Conservation (phyloP, 192 early-diverging fungal species). For the Geranomyces michiganensis region DNA sequence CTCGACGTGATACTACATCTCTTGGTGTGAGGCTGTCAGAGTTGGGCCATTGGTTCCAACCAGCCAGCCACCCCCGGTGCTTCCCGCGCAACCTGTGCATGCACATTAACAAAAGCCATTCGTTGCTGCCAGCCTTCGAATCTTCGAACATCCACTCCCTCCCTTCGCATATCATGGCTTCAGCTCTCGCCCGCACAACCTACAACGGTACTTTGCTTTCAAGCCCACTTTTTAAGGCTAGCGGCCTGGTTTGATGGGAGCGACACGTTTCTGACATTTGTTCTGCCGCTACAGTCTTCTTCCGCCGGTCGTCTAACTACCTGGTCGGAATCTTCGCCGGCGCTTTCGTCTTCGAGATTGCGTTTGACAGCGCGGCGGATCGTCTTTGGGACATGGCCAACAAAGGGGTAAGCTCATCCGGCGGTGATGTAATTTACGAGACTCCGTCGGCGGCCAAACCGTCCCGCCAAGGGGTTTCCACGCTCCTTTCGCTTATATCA, state of each 20-base stretch:
- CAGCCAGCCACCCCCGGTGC: no score
- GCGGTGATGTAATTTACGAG: no score
- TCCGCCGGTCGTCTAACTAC: constrained; percentile 74
- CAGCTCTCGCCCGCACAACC: constrained; percentile 16
- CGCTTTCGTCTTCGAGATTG: constrained; percentile 75
- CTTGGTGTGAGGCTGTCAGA: no score
- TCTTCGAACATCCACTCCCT: no score
- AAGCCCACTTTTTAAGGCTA: neutral
- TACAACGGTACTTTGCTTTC: constrained; percentile 19
- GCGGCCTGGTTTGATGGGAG: neutral
- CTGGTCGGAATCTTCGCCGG: constrained; percentile 66
- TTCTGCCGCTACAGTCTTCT: constrained; percentile 46
- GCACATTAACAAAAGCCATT: no score
- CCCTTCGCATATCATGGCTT: constrained; percentile 8
- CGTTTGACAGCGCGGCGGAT: constrained; percentile 64
- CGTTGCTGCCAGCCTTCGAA: no score
- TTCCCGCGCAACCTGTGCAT: no score
- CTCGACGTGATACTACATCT: no score
- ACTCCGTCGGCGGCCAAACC: constrained; percentile 10
- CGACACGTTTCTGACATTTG: neutral
- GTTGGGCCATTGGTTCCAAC: no score
- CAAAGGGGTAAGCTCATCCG: constrained; percentile 81
- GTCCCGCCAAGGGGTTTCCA: no score
- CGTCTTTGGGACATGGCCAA: constrained; percentile 72
- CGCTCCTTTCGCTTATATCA: neutral